Conservation (phyloP, 495 filamentous ascomycete species). For the Pyrenula aspistea region DNA sequence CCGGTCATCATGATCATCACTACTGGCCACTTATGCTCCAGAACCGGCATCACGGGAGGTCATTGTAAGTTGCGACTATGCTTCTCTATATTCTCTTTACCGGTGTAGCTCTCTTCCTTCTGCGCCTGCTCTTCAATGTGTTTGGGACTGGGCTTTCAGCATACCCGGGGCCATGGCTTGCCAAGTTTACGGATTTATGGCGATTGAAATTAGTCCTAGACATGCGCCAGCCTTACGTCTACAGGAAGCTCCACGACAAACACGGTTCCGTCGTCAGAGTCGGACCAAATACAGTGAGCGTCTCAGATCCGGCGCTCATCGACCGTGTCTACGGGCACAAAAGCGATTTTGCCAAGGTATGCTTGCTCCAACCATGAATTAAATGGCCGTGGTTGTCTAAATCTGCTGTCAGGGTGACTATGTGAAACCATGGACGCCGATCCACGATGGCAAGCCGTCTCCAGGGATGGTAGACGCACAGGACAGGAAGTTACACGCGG, state of each 20-base stretch:
- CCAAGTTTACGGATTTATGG: not conserved
- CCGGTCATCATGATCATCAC: too few relatives aligned
- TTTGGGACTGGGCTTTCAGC: not conserved
- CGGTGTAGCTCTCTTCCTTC: not conserved
- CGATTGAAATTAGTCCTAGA: not conserved
- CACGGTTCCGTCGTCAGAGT: slow-evolving; percentile 21
- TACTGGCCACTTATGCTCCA: too few relatives aligned
- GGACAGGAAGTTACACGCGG: slow-evolving; percentile 61
- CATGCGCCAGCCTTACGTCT: not conserved
- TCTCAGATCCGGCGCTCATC: slow-evolving; percentile 52
- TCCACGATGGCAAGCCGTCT: slow-evolving; percentile 30
- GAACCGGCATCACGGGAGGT: too few relatives aligned
- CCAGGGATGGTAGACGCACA: slow-evolving; percentile 68
- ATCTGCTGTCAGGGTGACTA: slow-evolving; percentile 42
- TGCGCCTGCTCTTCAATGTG: not conserved
- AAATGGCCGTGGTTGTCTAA: slow-evolving; percentile 55
- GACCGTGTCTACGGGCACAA: slow-evolving; percentile 71
- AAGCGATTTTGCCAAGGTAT: slow-evolving; percentile 68
- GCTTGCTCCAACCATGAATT: slow-evolving; percentile 64
- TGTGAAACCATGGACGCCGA: not conserved
- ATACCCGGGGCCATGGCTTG: not conserved
- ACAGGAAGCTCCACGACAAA: not conserved
- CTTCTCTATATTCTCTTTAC: not conserved
- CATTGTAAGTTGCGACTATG: too few relatives aligned
- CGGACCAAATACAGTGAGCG: slow-evolving; percentile 54